Conservation (phyloP, 495 filamentous ascomycete genomes). For the Tricharina praecox region DNA sequence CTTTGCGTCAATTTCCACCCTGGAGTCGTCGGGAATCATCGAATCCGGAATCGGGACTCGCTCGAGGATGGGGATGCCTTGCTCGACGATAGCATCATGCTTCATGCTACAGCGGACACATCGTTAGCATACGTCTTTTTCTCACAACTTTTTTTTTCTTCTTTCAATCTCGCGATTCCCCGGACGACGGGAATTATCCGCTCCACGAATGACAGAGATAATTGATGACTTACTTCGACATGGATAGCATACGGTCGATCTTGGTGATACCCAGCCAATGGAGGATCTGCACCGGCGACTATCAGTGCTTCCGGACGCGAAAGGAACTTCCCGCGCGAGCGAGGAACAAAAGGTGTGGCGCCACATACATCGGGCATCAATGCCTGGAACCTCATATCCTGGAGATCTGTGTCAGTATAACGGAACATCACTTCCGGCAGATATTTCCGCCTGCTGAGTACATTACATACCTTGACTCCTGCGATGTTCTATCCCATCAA, state of each 20-base stretch:
- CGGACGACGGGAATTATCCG: too few species aligned
- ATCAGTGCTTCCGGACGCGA: background rate
- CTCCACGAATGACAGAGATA: constrained; percentile 14
- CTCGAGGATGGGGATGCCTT: constrained; percentile 87
- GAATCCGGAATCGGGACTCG: constrained; percentile 85
- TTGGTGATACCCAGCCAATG: constrained; percentile 98
- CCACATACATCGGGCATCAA: constrained; percentile 66
- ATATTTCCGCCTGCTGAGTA: background rate
- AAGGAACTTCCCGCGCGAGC: background rate
- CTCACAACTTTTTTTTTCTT: too few species aligned
- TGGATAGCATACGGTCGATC: constrained; percentile 95
- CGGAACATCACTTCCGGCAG: background rate
- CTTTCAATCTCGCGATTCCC: too few species aligned
- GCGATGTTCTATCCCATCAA: constrained; percentile 50
- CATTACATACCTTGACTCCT: constrained; percentile 49
- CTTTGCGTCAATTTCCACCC: constrained; percentile 97
- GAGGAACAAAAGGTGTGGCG: background rate
- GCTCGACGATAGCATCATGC: constrained; percentile 90
- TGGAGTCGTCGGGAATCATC: constrained; percentile 84
- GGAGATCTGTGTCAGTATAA: constrained; percentile 7
- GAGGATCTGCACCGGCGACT: constrained; percentile 41
- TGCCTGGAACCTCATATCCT: constrained; percentile 96
- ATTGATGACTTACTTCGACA: constrained; percentile 59
- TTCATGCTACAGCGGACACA: constrained; percentile 59
- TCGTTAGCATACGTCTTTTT: too few species aligned